Evolutionary conservation across 495 filamentous ascomycete species (phyloP), one percentile per base, ranked within the genome.

Genomic region (Penicillium canariense): DNA sequence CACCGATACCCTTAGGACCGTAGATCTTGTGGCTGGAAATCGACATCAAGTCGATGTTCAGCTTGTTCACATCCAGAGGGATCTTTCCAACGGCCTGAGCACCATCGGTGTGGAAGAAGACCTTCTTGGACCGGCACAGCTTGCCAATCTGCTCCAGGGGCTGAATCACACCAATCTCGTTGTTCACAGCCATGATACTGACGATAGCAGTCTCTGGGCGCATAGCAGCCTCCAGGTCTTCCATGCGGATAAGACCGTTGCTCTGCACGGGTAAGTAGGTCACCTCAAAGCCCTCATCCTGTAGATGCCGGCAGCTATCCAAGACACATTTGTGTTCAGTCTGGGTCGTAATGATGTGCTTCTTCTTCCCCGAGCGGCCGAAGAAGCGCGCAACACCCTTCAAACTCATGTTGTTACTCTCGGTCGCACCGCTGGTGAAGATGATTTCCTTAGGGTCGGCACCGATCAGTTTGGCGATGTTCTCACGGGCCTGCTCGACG

Each of bases 1-100:
- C 94, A 52, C 94, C 94, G 28, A 98, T 89, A 35, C 94, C 94
- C 78, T 95, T 98, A 44, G 94, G 94, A 34, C 94, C 94, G 70
- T 98, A 98, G 55, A 98, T 95, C 77, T 98, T 98, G 76, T 98
- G 94, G 43, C 87, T 91, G n/a, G 94, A 97, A 39, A 98, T 96
- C 10, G 91, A 96, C 94, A 97, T 96, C 63, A 98, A 75, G 68
- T 98, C 94, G 49, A 97, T 85, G 68, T 96, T 93, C 88, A 93
- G 87, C 71, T 91, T 89, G 71, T 97, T 95, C 51, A 98, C 95
- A 67, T 96, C 90, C 26, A 98, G 76, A 0, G 91, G 91, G 51
- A 98, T 96, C 79, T 98, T 98, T 64, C 94, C 94, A 4, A 96
- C 91, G 4, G 95, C 94, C 75, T 98, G 94, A 5, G 94, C 94